These are phyloP conservation scores for Lepiota brunneoincarnata DNA, from an alignment of 768 basidiomycete species.

Conservation along the genomic window DNA sequence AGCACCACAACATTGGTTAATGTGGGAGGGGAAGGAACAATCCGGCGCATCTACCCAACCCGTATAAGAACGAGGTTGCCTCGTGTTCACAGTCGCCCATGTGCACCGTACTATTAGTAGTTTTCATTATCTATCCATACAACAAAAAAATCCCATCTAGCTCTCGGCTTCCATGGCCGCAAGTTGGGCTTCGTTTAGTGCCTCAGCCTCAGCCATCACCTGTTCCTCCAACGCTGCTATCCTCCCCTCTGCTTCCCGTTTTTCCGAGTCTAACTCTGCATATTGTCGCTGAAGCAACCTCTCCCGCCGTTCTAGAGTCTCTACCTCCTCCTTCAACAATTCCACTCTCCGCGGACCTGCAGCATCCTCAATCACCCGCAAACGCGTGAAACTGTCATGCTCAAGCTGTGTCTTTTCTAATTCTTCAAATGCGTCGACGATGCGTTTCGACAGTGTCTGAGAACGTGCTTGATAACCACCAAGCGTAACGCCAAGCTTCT, in stretches of 20 bases:
- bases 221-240: slow-evolving; percentile 76
- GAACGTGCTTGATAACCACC: slow-evolving; percentile 90
- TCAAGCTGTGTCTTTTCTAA: slow-evolving; percentile 67
- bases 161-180: slow-evolving; percentile 52
- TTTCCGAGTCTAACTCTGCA: slow-evolving; percentile 76
- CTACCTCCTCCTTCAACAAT: slow-evolving; percentile 85
- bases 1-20: neutral
- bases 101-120: slow-evolving; percentile 5
- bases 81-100: slow-evolving; percentile 3
- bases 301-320: slow-evolving; percentile 74
- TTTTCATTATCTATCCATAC: slow-evolving; percentile 5
- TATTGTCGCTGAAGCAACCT: slow-evolving; percentile 76
- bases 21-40: neutral
- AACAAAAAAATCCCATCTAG: slow-evolving; percentile 2
- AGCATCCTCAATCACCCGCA: slow-evolving; percentile 70
- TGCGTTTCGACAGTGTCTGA: slow-evolving; percentile 57
- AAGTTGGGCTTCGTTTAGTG: slow-evolving; percentile 72
- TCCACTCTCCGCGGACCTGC: slow-evolving; percentile 78
- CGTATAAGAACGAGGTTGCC: slow-evolving; percentile 9
- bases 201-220: slow-evolving; percentile 83
- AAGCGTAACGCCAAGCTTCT: slow-evolving; percentile 81
- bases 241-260: slow-evolving; percentile 54
- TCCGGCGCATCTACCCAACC: neutral
- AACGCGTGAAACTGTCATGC: slow-evolving; percentile 72
- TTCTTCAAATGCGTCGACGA: slow-evolving; percentile 68